Base-by-base conservation (phyloP, 495 filamentous ascomycete species). In the Xylaria acuta region DNA sequence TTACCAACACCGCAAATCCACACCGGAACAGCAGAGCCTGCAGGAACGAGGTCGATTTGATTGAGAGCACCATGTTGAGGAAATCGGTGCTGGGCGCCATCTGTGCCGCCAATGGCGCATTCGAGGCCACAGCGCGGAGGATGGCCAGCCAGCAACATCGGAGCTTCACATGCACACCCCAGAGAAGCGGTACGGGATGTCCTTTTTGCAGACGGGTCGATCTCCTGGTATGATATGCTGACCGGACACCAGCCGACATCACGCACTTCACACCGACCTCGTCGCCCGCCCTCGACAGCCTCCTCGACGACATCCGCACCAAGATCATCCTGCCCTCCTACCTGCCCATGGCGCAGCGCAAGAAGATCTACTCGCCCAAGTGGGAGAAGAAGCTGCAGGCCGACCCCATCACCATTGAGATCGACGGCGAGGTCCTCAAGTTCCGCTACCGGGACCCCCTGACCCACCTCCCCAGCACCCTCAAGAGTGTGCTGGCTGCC, bases 261-360 rank as follows among this genome's bases (percentile, higher is more conserved):
- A 54, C 64, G 27, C 73, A 78, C 30, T 86, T 86, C 74, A 67
- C 73, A 4, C 72, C 75, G 5, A 73, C 78, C 12, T 82, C 79
- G 5, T 76, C 76, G 8, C 67, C 78, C n/a, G 75, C 81, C 30
- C 81, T 86, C 53, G 73, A 83, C 67, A 51, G 77, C 34, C 45
- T 79, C 20, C 86, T 92, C 70, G 70, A 78, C 67, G 82, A 75
- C n/a, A 86, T 92, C 80, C 89, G 90, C 70, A 75, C 86, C 70
- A 84, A 90, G 59, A 81, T 92, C 76, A 89, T 95, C 79, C 85
- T 94, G 18, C 90, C 91, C 1, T 74, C 81, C 9, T 88, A 89
- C 74, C 87, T 95, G 3, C 75, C 82, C n/a, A 63, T 71, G 16
- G 82, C 81, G 2, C 90, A 92, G 74, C 84, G 83, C 73, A 84